Evolutionary conservation across 2,329 filamentous ascomycete species (phyloP).

Genomic region (Venturia pyrina): DNA sequence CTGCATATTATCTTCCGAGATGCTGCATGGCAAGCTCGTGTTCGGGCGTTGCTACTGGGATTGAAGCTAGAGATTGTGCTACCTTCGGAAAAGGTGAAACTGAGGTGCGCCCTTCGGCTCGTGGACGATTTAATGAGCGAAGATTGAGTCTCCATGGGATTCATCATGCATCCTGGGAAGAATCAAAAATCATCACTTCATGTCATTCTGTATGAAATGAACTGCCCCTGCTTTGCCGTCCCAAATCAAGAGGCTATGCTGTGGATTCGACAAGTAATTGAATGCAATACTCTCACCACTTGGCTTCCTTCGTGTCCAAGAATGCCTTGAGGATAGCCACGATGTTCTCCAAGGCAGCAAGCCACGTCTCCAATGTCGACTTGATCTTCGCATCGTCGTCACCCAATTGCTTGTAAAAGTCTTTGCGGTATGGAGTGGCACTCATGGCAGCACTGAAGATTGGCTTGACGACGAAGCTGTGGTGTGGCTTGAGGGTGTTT

Average conservation of each 20-base stretch:
- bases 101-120: neutral
- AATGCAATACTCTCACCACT: constrained; percentile 15
- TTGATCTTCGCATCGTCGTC: constrained; percentile 52
- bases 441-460: constrained; percentile 90
- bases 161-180: neutral
- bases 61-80: neutral
- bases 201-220: neutral
- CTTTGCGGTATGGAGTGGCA: constrained; percentile 83
- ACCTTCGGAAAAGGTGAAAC: neutral
- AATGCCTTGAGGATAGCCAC: constrained; percentile 66
- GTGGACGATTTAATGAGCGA: neutral
- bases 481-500: constrained; percentile 81
- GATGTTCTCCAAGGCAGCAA: constrained; percentile 66
- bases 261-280: neutral
- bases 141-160: neutral
- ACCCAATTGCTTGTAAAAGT: constrained; percentile 86
- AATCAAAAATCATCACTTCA: neutral
- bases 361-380: constrained; percentile 57
- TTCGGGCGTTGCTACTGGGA: neutral
- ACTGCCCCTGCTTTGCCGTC: neutral
- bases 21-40: neutral
- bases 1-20: neutral
- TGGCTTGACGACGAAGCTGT: constrained; percentile 81
- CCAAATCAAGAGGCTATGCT: neutral
- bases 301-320: constrained; percentile 40